phyloP scores from a whole-genome alignment of 345 rosid genomes.

The Salix purpurea region DNA sequence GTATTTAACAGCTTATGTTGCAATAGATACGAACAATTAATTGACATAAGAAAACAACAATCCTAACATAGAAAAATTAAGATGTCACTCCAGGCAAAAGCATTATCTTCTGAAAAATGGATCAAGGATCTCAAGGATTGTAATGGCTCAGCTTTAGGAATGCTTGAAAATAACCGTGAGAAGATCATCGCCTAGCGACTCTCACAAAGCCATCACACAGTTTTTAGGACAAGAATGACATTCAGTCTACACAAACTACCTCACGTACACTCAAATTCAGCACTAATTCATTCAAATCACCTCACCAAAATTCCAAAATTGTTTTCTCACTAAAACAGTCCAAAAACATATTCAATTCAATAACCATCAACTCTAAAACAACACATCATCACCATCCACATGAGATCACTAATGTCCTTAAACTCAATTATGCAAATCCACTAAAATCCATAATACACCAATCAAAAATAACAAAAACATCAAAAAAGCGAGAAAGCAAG shows the following conservation, averaged over 20 bases:
- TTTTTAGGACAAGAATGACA: background rate
- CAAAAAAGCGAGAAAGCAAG: background rate
- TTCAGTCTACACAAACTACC: background rate
- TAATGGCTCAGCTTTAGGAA: background rate
- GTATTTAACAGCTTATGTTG: background rate
- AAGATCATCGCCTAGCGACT: background rate
- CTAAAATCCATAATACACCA: slow-evolving; percentile 1
- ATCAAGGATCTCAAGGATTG: background rate
- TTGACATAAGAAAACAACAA: background rate
- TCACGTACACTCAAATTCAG: background rate
- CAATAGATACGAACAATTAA: background rate
- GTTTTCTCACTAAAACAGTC: background rate
- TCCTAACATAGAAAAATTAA: background rate
- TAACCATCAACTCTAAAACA: background rate
- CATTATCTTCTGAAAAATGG: background rate
- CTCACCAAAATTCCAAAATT: background rate
- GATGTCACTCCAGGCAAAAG: background rate
- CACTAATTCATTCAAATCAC: background rate
- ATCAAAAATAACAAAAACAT: slow-evolving; percentile 1
- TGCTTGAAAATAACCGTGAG: background rate
- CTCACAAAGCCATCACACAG: background rate
- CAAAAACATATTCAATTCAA: background rate
- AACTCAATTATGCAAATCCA: slow-evolving; percentile 13
- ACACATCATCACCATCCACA: background rate
- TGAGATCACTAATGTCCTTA: background rate